A percentile compares a stretch with the other conserved stretches of the same genome.
These are phyloP conservation scores for Tagetes erecta DNA, from an alignment of 129 eudicot species.

Conservation along the genomic window DNA sequence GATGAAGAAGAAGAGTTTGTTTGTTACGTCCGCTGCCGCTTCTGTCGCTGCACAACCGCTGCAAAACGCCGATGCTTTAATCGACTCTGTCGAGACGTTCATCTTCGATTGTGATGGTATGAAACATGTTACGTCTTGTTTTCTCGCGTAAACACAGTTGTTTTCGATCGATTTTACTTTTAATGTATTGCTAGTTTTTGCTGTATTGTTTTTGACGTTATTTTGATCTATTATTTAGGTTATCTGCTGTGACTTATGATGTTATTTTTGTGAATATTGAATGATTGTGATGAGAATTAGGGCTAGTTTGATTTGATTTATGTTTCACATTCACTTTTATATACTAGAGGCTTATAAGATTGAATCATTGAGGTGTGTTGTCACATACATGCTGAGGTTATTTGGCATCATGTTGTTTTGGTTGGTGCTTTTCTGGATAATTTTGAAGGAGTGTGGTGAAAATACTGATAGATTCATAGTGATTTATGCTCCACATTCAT, in stretches of 20 bases:
- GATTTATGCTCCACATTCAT: slow-evolving; percentile 6
- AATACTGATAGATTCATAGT: not conserved
- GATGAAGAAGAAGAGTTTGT: slow-evolving; percentile 35
- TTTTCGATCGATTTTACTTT: not conserved
- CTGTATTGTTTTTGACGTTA: not conserved
- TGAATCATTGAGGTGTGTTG: not conserved
- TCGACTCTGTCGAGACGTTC: slow-evolving; percentile 95
- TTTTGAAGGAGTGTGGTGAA: not conserved
- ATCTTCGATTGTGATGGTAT: slow-evolving; percentile 96
- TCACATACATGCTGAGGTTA: not conserved
- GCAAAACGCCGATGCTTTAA: slow-evolving; percentile 68
- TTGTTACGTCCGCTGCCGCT: slow-evolving; percentile 41
- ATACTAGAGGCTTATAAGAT: not conserved
- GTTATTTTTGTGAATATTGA: not conserved
- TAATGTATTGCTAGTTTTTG: not conserved
- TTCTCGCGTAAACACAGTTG: not conserved
- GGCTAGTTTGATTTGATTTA: not conserved
- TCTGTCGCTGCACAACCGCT: slow-evolving; percentile 72
- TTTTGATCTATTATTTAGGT: slow-evolving; percentile 1
- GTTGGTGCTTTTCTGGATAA: not conserved
- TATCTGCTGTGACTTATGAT: not conserved
- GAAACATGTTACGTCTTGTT: not conserved
- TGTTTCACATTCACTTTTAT: not conserved
- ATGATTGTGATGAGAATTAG: not conserved
- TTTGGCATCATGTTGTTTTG: not conserved